Base-by-base conservation (phyloP, 148 eudicot genomes). In the Persicaria maculosa region DNA sequence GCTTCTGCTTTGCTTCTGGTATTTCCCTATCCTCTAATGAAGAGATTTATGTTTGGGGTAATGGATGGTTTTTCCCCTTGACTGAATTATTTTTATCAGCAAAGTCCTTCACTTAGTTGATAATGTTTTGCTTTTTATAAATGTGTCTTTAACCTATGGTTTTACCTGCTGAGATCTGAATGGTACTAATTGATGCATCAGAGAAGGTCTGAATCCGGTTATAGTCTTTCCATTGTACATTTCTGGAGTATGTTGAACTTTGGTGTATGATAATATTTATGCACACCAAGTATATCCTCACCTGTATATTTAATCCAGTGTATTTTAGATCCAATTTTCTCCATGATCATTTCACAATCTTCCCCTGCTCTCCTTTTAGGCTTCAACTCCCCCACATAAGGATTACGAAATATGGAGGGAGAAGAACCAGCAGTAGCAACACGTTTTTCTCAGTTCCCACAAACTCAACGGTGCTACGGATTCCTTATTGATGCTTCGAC, bases 31-130 rank as follows among this genome's bases (percentile, higher is more conserved):
- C 99, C 99, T 64, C 90, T 95, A 75, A 95, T 95, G 97, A 95
- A 95, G 89, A 90, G 99, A 84, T 61, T 92, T 70, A 92, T 97
- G 47, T 95, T 90, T 86, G 92, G 99, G 97, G 98, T 93, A 89
- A 79, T 71, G 40, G 9, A 45, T 45, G 31, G 36, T 64, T 20
- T 25, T 10, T 58, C 22, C 31, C 25, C 25, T 22, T 22, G 31
- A 16, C n/a, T 2, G 65, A 58, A 76, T 52, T 19, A 12, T 75
- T 43, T 44, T 1, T 44, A 25, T 22, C 25, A 22, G 1, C 25
- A 22, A 22, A 22, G 25, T 22, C 25, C 25, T 22, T 22, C 25
- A 45, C 40, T 46, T 12, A 3, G 19, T 58, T 11, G 36, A 22
- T 67, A 67, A 11, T 67, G 9, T 40, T 67, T 40, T 67, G 71